A percentile compares a stretch with the other conserved stretches of the same genome.
These are phyloP conservation scores for Mycena galericulata DNA, from an alignment of 768 basidiomycete species.

Conservation along the genomic window DNA sequence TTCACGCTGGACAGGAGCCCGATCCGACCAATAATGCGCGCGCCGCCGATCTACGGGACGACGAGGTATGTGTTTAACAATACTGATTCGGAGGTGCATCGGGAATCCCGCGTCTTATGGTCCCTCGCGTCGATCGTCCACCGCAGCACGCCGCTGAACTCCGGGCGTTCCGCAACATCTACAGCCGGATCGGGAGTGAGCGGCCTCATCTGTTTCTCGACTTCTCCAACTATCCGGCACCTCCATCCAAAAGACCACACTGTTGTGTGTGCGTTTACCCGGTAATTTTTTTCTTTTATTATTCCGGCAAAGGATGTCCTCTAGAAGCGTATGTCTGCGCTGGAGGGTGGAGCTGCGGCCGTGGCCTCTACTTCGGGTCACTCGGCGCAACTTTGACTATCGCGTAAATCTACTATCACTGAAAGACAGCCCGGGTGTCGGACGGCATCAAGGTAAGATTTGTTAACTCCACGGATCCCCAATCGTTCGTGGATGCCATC, in stretches of 20 bases:
- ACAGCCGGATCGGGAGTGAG: conserved; percentile 72
- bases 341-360: conserved; percentile 85
- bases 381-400: conserved; percentile 83
- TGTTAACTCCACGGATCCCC: conserved; percentile 66
- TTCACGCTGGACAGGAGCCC: conserved; percentile 79
- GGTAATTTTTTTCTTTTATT: neutral
- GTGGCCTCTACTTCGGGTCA: conserved; percentile 82
- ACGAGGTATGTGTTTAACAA: conserved; percentile 82
- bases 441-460: conserved; percentile 72
- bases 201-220: neutral
- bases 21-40: conserved; percentile 78
- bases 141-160: conserved; percentile 77
- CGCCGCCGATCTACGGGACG: conserved; percentile 81
- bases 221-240: neutral
- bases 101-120: conserved; percentile 29
- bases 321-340: conserved; percentile 80
- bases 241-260: neutral
- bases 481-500: conserved; percentile 73
- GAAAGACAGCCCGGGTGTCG: neutral
- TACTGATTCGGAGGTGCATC: conserved; percentile 67
- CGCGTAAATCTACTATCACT: too few relatives aligned
- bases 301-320: conserved; percentile 70
- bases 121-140: neutral
- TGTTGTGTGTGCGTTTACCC: too few relatives aligned
- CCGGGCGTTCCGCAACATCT: conserved; percentile 69